Percentiles rank a stretch among this genome's conserved stretches.
phyloP scores from a whole-genome alignment of 768 basidiomycete species.

The Tricholoma saponaceum region DNA sequence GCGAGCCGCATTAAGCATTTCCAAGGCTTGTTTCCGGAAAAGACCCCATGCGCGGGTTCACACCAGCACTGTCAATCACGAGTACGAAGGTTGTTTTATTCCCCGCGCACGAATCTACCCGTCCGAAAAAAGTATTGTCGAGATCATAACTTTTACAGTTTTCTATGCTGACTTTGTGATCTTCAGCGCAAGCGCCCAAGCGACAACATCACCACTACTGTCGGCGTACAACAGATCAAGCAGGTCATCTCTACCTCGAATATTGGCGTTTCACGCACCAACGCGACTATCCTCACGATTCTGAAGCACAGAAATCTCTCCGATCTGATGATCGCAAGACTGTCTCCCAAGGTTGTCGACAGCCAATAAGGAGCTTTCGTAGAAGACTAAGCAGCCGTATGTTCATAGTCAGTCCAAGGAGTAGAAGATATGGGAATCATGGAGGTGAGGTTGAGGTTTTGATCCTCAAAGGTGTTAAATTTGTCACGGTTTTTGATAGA shows the following conservation, averaged over 20 bases:
- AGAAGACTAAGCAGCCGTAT: background rate
- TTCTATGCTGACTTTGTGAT: too few relatives aligned
- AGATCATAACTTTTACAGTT: conserved; percentile 15
- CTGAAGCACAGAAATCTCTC: too few relatives aligned
- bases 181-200: too few relatives aligned
- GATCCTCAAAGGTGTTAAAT: too few relatives aligned
- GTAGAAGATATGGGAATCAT: background rate
- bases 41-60: too few relatives aligned
- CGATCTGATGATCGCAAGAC: background rate
- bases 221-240: background rate
- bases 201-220: background rate
- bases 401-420: background rate
- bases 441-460: too few relatives aligned
- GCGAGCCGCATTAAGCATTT: too few relatives aligned
- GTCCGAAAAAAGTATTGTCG: conserved; percentile 24
- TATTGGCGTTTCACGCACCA: too few relatives aligned
- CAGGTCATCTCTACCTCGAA: too few relatives aligned
- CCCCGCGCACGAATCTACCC: conserved; percentile 24
- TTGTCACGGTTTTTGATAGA: too few relatives aligned
- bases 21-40: too few relatives aligned
- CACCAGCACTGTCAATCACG: background rate
- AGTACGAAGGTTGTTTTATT: background rate
- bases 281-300: too few relatives aligned
- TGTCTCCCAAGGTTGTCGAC: background rate
- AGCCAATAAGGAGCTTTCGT: background rate